These are phyloP conservation scores for Simmondsia chinensis DNA, from an alignment of 148 eudicot species.

Conservation along the genomic window DNA sequence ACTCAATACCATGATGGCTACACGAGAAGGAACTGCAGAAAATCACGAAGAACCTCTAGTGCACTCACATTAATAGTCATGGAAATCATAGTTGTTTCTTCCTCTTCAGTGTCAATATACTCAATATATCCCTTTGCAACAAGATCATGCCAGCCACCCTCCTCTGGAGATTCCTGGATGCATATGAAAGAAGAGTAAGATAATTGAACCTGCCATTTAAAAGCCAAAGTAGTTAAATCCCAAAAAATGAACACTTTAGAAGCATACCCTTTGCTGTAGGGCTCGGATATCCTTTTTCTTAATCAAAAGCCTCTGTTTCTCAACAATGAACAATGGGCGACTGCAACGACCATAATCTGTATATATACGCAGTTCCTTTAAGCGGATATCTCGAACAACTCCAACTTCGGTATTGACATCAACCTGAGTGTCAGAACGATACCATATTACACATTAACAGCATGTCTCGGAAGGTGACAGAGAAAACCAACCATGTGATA, in stretches of 20 bases:
- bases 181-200: not conserved
- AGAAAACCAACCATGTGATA: too few relatives aligned
- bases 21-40: too few relatives aligned
- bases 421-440: constrained; percentile 58
- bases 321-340: constrained; percentile 93
- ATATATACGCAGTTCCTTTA: constrained; percentile 88
- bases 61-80: constrained; percentile 92
- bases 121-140: constrained; percentile 86
- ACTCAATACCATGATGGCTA: too few relatives aligned
- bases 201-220: not conserved
- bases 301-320: constrained; percentile 80
- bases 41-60: too few relatives aligned
- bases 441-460: too few relatives aligned
- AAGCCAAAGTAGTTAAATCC: not conserved
- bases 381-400: constrained; percentile 83
- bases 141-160: constrained; percentile 96
- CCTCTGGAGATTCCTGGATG: constrained; percentile 80
- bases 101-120: constrained; percentile 97
- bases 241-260: not conserved
- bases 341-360: constrained; percentile 98
- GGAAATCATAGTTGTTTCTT: constrained; percentile 98
- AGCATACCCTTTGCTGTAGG: constrained; percentile 69
- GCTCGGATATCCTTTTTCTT: constrained; percentile 78
- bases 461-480: too few relatives aligned
- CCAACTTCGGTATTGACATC: constrained; percentile 97